Conservation (phyloP, 2,329 filamentous ascomycete species). For the Ophiosphaerella narmari region DNA sequence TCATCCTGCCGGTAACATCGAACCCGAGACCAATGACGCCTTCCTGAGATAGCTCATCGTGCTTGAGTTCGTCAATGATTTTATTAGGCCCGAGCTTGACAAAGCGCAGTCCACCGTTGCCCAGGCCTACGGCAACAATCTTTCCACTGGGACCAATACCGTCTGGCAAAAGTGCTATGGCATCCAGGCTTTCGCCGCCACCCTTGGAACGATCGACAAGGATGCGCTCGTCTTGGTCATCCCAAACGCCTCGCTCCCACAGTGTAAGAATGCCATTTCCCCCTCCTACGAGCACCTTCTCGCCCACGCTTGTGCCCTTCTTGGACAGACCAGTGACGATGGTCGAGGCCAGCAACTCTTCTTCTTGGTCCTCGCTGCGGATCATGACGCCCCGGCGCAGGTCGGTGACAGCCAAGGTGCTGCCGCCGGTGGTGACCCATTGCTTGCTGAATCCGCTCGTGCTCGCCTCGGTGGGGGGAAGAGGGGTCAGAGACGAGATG, state of each 20-base stretch:
- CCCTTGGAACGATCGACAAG: slow-evolving; percentile 67
- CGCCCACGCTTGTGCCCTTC: slow-evolving; percentile 70
- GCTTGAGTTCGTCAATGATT: slow-evolving; percentile 68
- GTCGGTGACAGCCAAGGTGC: slow-evolving; percentile 88
- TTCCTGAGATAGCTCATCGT: slow-evolving; percentile 76
- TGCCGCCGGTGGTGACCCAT: slow-evolving; percentile 91
- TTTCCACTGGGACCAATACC: slow-evolving; percentile 69
- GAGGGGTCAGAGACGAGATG: slow-evolving; percentile 81
- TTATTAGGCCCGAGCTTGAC: slow-evolving; percentile 76
- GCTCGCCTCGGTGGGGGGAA: slow-evolving; percentile 78
- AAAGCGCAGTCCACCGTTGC: slow-evolving; percentile 78
- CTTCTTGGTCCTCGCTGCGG: slow-evolving; percentile 91
- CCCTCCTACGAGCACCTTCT: slow-evolving; percentile 77
- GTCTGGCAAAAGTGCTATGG: slow-evolving; percentile 73
- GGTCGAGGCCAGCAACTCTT: slow-evolving; percentile 81
- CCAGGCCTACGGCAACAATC: slow-evolving; percentile 78
- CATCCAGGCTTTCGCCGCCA: slow-evolving; percentile 79
- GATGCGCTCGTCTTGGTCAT: slow-evolving; percentile 90
- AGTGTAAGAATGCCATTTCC: slow-evolving; percentile 82
- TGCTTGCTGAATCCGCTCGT: slow-evolving; percentile 92
- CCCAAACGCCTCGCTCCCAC: slow-evolving; percentile 95
- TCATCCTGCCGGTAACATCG: slow-evolving; percentile 82
- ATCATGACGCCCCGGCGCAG: slow-evolving; percentile 83
- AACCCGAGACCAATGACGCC: slow-evolving; percentile 82
- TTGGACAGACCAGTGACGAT: slow-evolving; percentile 78